Evolutionary conservation across 371 early-diverging fungal genomes (phyloP), one percentile per base, ranked within the genome.

Genomic region (Mucor piriformis): DNA sequence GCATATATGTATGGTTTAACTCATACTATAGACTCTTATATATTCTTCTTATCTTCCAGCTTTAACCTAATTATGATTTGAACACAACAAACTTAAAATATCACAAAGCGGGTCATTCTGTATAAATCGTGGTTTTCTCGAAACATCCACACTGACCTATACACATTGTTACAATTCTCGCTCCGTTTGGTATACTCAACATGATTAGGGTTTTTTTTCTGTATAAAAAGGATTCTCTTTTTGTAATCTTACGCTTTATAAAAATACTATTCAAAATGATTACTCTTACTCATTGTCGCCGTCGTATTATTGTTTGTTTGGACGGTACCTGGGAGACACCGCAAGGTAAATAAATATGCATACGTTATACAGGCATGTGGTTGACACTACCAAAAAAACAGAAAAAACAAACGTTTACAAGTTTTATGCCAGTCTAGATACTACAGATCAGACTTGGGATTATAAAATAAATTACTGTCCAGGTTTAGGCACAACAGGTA

Each of bases 261-360:
- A 37, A 11, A 37, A 37, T 3, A 37, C 3, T 29, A 11, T 15
- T n/a, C 29, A 32, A 7, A 18, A 13, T 13, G n/a, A 13, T 49
- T 27, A 10, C 49, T 12, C n/a, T 23, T 0, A n/a, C 27, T 47
- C 7, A 11, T 49, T 5, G 35, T 29, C 62, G 35, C 5, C 60
- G 72, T 34, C 49, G 76, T 16, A 63, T 76, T 15, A 68, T 76
- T 23, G 66, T 65, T 10, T 76, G 73, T 51, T 25, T 76, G 59
- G 76, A 76, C 43, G 73, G 76, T 11, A 76, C 76, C 25, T 76
- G 76, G 76, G 73, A 76, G 32, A 63, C 66, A 8, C 70, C 76
- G 13, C 48, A 62, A 64, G 73, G 76, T 72, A 56, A 24, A 15
- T 3, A 16, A 46, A 21, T 6, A 24, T 27, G 1, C 35, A 33